These are phyloP conservation scores for Saccharomyces hybrid DNA, from an alignment of 1,139 yeast species.

Conservation along the genomic window DNA sequence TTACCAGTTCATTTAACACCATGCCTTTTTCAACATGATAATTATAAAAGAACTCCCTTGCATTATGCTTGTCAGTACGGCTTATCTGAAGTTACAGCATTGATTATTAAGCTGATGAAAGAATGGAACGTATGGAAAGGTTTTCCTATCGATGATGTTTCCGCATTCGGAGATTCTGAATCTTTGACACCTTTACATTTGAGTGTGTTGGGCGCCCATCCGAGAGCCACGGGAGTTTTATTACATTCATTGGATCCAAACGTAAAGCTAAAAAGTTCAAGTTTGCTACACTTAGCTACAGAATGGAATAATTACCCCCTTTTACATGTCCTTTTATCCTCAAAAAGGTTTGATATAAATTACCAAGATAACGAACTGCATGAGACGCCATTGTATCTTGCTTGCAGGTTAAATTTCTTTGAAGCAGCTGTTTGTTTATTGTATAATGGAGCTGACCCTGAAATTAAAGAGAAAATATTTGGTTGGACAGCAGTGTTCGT, in stretches of 20 bases:
- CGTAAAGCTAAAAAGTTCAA: constrained; percentile 39
- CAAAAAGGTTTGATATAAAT: constrained; percentile 58
- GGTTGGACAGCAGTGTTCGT: constrained; percentile 95
- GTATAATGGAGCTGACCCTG: constrained; percentile 58
- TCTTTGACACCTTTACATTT: constrained; percentile 74
- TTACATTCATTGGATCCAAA: constrained; percentile 40
- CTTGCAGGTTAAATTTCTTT: constrained; percentile 55
- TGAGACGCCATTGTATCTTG: constrained; percentile 78
- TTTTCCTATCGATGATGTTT: constrained; percentile 51
- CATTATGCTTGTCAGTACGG: constrained; percentile 92
- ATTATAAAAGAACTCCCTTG: constrained; percentile 73
- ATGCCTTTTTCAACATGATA: constrained; percentile 59
- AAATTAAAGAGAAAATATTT: constrained; percentile 66
- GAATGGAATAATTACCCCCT: constrained; percentile 56
- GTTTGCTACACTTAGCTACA: constrained; percentile 61
- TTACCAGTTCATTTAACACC: constrained; percentile 47
- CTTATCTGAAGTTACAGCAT: constrained; percentile 51
- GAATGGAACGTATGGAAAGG: constrained; percentile 47
- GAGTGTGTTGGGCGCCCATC: constrained; percentile 77
- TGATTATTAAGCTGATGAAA: constrained; percentile 46
- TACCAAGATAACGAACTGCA: constrained; percentile 53
- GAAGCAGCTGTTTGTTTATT: constrained; percentile 53
- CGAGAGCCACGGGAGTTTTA: constrained; percentile 60
- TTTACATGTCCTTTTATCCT: constrained; percentile 45
- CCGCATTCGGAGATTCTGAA: constrained; percentile 79